Evolutionary conservation across 2,329 filamentous ascomycete species (phyloP), one percentile per base, ranked within the genome.

Genomic region (Fusarium incarnatum): DNA sequence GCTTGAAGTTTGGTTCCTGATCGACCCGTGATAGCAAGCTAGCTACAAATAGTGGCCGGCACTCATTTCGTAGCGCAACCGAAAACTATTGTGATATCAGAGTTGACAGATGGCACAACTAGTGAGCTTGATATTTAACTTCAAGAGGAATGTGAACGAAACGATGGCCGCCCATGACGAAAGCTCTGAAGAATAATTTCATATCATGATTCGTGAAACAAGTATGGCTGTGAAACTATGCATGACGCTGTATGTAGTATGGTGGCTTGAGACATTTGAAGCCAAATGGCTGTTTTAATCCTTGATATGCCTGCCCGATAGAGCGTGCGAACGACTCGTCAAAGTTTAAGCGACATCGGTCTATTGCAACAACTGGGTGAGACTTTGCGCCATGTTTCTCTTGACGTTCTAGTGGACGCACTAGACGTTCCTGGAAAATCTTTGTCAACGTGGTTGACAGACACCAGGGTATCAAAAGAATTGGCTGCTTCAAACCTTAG

Each of bases 1-100:
- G 55, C 53, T 56, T 44, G 22, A 64, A 60, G n/a, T 52, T 64
- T 60, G 55, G 65, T 73, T 50, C 72, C 64, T 74, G 70, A 74
- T 73, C 70, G 60, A 62, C 68, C 60, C 42, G 54, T 28, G 20
- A 22, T 56, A 44, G 41, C 60, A 52, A 55, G 60, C 40, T 54
- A 52, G 42, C 40, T 40, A 55, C 59, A 27, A 37, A 32, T 49
- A 42, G 34, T 53, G 23, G 6, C 20, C 18, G 40, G 15, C 18
- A 11, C 13, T 53, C 18, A 27, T 34, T 41, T 27, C 8, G 18
- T 41, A 52, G 22, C 34, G 23, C 23, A 41, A 9, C 22, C 16
- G 18, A 52, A 10, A 41, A 28, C 32, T 27, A 20, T 25, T 27
- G 34, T 22, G 23, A 41, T 40, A 42, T 45, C 56, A 42, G 59